Base-by-base conservation (phyloP, 768 basidiomycete genomes). In the Russula earlei region DNA sequence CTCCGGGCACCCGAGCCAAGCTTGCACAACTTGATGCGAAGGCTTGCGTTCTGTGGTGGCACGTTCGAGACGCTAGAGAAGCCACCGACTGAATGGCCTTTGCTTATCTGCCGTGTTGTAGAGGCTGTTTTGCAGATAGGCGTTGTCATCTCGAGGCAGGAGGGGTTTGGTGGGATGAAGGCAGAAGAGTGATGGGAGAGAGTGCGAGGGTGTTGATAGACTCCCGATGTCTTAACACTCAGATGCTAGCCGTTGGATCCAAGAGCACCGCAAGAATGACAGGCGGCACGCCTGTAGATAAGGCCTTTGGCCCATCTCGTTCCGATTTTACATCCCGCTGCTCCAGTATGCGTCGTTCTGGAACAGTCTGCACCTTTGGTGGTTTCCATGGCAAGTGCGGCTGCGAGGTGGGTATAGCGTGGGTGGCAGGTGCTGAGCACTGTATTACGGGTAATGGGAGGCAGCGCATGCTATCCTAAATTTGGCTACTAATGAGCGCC, bases 361-460 rank as follows among this genome's bases (percentile, higher is more conserved):
- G 6, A 17, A 14, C 27, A n/a, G 12, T 31, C n/a, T 20, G 4
- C 19, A 17, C n/a, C 33, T 10, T 9, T 34, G n/a, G n/a, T 49
- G 27, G 55, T 56, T 50, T 19, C 55, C 43, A 56, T 55, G 54
- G 34, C 34, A 49, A 41, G 42, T 24, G 5, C 22, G 31, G 14
- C 19, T 5, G 25, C 1, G 22, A 24, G 31, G 4, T 7, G n/a
- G 46, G 11, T n/a, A 9, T 14, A 10, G 8, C 12, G 22, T n/a
- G 24, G 2, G 5, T 5, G 49, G 14, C 24, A 5, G 22, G 24
- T 5, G n/a, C 22, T 14, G 11, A 2, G 37, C 29, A 27, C 6
- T n/a, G 34, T 24, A 15, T 4, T 15, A 37, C 8, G 24, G 10
- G 10, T 14, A 11, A 9, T 36, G 48, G 48, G 22, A 25, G 31